These are phyloP conservation scores for Monascus ruber DNA, from an alignment of 2,329 filamentous ascomycete species.

Conservation along the genomic window DNA sequence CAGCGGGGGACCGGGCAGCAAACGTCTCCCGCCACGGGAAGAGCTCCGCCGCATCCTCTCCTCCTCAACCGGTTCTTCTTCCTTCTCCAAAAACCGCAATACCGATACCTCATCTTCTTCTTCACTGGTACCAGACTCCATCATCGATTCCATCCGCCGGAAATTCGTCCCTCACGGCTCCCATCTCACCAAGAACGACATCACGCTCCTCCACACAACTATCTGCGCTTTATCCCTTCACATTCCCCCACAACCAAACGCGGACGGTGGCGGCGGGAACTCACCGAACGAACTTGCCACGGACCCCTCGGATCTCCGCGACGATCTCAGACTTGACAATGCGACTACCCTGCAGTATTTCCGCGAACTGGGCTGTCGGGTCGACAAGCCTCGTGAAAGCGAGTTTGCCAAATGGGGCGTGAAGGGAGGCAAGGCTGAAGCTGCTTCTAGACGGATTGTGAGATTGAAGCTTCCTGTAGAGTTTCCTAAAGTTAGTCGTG, in stretches of 20 bases:
- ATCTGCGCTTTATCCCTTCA: constrained; percentile 37
- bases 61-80: constrained; percentile 11
- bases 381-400: constrained; percentile 29
- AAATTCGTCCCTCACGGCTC: constrained; percentile 30
- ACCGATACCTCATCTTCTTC: constrained; percentile 6
- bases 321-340: constrained; percentile 32
- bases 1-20: constrained; percentile 22
- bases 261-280: constrained; percentile 26
- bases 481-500: constrained; percentile 57
- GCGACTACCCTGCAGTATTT: constrained; percentile 28
- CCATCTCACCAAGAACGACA: constrained; percentile 25
- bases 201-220: constrained; percentile 34
- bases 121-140: constrained; percentile 22
- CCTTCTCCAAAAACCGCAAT: constrained; percentile 8
- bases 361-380: constrained; percentile 35
- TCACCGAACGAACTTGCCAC: constrained; percentile 29
- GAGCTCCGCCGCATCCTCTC: constrained; percentile 29
- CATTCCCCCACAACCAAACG: constrained; percentile 31
- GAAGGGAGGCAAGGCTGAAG: constrained; percentile 51
- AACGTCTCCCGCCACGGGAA: constrained; percentile 28
- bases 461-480: constrained; percentile 65
- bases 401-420: constrained; percentile 33
- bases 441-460: constrained; percentile 45
- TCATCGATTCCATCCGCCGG: constrained; percentile 30
- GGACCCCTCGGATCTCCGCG: constrained; percentile 34